Percentiles rank a stretch among this genome's conserved stretches.
Evolutionary conservation across 257 asterid genomes (phyloP).

Genomic region (Plantago major): DNA sequence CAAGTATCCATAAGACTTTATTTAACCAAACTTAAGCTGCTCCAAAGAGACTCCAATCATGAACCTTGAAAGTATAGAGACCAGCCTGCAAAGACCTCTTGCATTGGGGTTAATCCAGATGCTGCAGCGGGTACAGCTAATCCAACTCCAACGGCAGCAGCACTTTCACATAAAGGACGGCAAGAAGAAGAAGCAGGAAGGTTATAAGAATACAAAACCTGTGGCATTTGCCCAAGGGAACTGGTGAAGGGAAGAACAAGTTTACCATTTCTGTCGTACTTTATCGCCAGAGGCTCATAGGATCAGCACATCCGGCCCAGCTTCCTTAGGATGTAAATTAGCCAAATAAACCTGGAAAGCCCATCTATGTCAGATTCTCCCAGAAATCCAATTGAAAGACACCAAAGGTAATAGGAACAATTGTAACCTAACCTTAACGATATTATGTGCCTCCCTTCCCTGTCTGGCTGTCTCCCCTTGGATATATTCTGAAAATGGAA

Average conservation of each 20-base stretch:
- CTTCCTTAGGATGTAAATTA: slow-evolving; percentile 88
- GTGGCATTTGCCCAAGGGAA: neutral
- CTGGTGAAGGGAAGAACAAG: neutral
- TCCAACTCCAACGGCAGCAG: slow-evolving; percentile 72
- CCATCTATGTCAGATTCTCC: slow-evolving; percentile 6
- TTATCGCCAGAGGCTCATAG: slow-evolving; percentile 74
- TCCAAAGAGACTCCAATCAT: slow-evolving; percentile 76
- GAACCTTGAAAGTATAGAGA: slow-evolving; percentile 69
- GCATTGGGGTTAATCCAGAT: slow-evolving; percentile 71
- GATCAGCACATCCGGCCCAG: slow-evolving; percentile 72
- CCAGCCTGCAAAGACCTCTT: slow-evolving; percentile 64
- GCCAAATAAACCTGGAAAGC: slow-evolving; percentile 76
- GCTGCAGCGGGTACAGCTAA: slow-evolving; percentile 62
- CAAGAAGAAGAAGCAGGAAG: slow-evolving; percentile 16
- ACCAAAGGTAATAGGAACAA: slow-evolving; percentile 4
- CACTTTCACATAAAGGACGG: slow-evolving; percentile 84
- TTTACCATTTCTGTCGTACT: slow-evolving; percentile 40
- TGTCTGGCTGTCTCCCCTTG: slow-evolving; percentile 94
- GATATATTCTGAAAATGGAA: slow-evolving; percentile 56
- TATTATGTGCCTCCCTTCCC: slow-evolving; percentile 88
- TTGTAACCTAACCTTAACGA: slow-evolving; percentile 51
- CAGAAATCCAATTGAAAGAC: slow-evolving; percentile 3
- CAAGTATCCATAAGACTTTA: too few relatives aligned
- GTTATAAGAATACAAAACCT: slow-evolving; percentile 3
- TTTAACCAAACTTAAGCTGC: neutral